Percentiles rank a stretch among this genome's conserved stretches.
Evolutionary conservation across 441 rosid genomes (phyloP).

Genomic region (Biscutella laevigata): DNA sequence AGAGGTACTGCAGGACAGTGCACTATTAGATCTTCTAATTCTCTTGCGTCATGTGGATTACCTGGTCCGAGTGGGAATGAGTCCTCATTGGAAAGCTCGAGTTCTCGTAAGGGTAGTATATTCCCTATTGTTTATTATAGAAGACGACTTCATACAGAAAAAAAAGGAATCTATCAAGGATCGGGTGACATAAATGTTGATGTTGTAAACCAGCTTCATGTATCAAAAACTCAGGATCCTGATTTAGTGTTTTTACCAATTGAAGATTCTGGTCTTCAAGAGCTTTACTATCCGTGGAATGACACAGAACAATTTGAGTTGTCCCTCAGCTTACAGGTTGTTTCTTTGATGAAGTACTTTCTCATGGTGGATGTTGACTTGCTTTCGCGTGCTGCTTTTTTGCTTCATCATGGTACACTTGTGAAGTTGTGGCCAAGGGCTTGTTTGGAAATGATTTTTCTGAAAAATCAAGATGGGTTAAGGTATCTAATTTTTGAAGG

Average conservation of each 20-base stretch:
- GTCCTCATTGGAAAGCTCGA: constrained; percentile 27
- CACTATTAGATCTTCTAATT: constrained; percentile 24
- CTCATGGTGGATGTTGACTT: constrained; percentile 30
- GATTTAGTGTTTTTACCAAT: constrained; percentile 30
- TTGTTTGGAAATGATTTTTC: constrained; percentile 79
- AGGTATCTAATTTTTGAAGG: constrained; percentile 69
- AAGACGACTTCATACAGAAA: constrained; percentile 54
- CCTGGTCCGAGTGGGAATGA: constrained; percentile 29
- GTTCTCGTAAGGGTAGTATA: constrained; percentile 30
- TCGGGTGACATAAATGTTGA: constrained; percentile 8
- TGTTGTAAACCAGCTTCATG: constrained; percentile 25
- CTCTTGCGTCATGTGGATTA: constrained; percentile 29
- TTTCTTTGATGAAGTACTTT: constrained; percentile 29
- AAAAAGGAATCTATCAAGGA: constrained; percentile 18
- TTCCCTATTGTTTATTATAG: constrained; percentile 74
- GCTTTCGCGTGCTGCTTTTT: constrained; percentile 35
- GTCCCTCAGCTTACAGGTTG: constrained; percentile 28
- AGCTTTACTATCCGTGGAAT: constrained; percentile 29
- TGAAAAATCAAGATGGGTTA: constrained; percentile 63
- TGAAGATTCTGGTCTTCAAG: constrained; percentile 30
- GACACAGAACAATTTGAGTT: constrained; percentile 33
- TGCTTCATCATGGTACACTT: constrained; percentile 54
- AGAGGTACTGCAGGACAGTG: constrained; percentile 25
- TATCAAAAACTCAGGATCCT: constrained; percentile 27
- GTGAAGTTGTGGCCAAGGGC: constrained; percentile 58